These are phyloP conservation scores for Coniella lustricola DNA, from an alignment of 2,329 filamentous ascomycete species.

Conservation along the genomic window DNA sequence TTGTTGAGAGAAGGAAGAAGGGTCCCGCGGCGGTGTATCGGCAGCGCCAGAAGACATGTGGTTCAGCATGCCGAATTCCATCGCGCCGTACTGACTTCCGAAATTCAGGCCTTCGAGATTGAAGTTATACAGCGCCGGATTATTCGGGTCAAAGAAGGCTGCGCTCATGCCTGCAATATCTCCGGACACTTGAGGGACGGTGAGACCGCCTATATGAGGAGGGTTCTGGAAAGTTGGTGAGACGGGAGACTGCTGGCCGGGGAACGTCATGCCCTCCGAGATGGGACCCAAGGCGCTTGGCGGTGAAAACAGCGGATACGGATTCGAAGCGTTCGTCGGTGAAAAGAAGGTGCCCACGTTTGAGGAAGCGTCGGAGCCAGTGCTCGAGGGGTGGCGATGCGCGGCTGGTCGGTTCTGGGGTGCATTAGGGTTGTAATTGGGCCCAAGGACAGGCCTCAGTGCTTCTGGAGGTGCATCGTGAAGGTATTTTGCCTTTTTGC, in stretches of 20 bases:
- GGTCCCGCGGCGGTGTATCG: conserved; percentile 68
- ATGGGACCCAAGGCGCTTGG: conserved; percentile 39
- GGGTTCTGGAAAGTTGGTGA: conserved; percentile 64
- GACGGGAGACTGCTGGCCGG: conserved; percentile 63
- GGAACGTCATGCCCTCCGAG: conserved; percentile 47
- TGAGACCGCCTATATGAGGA: conserved; percentile 37
- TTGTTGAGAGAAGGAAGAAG: conserved; percentile 30
- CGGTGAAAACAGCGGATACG: conserved; percentile 46
- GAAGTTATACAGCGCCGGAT: conserved; percentile 91
- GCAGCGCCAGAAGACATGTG: conserved; percentile 90
- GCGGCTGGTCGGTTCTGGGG: conserved; percentile 36
- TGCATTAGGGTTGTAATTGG: conserved; percentile 57
- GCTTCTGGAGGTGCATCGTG: conserved; percentile 91
- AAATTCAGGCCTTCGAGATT: conserved; percentile 92
- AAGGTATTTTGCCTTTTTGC: conserved; percentile 98
- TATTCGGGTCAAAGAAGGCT: conserved; percentile 78
- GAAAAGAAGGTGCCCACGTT: conserved; percentile 39
- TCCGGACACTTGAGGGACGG: conserved; percentile 42
- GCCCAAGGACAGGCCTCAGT: conserved; percentile 74
- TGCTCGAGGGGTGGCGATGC: conserved; percentile 40
- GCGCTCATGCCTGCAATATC: conserved; percentile 46
- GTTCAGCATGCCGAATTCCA: conserved; percentile 93
- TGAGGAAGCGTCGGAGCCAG: conserved; percentile 38
- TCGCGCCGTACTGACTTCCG: conserved; percentile 88
- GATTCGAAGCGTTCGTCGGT: conserved; percentile 35